Conservation (phyloP, 768 basidiomycete genomes). For the Leccinum sublutescens region DNA sequence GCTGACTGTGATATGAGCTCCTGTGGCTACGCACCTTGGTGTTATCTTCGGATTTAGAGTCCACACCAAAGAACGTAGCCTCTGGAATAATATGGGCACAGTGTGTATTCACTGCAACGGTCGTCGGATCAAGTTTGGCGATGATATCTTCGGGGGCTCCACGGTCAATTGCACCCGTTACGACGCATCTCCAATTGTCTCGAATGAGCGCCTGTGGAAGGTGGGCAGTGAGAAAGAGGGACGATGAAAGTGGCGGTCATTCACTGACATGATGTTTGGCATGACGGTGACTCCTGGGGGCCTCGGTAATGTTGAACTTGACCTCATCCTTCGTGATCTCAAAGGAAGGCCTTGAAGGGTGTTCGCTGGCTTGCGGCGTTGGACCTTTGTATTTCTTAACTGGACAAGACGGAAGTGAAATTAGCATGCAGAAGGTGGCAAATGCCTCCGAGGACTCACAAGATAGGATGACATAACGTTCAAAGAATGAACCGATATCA, state of each 20-base stretch:
- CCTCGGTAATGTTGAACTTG: not conserved
- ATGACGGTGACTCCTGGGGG: not conserved
- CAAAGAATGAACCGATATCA: slow-evolving; percentile 2
- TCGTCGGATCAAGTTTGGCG: not conserved
- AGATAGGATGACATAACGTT: slow-evolving; percentile 1
- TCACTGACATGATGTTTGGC: slow-evolving; percentile 4
- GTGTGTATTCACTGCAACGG: not conserved
- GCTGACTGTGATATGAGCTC: not conserved
- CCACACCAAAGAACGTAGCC: not conserved
- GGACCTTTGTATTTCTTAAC: slow-evolving; percentile 16
- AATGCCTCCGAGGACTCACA: not conserved
- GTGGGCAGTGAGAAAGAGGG: not conserved
- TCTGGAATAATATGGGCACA: slow-evolving; percentile 9
- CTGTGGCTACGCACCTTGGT: not conserved
- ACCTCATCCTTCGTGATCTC: not conserved
- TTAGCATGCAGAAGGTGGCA: not conserved
- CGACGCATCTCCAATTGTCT: slow-evolving; percentile 35
- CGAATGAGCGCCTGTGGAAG: slow-evolving; percentile 34
- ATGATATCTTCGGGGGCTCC: not conserved
- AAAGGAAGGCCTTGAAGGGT: slow-evolving; percentile 23
- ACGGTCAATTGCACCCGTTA: slow-evolving; percentile 29
- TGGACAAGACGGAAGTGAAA: not conserved
- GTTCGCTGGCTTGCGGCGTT: slow-evolving; percentile 20
- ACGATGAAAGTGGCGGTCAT: not conserved
- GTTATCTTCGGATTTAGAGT: not conserved